Evolutionary conservation across 176 grass and related monocot genomes (phyloP).

Genomic region (Juncus effusus): DNA sequence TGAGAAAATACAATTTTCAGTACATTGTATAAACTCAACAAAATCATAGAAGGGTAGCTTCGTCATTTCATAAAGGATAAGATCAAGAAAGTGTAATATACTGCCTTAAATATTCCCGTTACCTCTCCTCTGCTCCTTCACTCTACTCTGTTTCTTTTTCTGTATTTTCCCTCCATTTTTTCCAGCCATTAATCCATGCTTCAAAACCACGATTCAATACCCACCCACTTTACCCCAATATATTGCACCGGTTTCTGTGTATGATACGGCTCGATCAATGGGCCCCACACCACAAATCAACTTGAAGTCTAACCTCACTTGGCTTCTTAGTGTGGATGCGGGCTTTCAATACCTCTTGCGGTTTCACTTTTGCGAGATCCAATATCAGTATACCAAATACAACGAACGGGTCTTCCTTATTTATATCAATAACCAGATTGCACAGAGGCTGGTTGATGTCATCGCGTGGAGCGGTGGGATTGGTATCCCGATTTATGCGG

Average conservation of each 20-base stretch:
- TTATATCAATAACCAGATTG: constrained; percentile 74
- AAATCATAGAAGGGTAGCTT: not conserved
- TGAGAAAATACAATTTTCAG: no score
- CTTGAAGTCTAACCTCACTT: constrained; percentile 81
- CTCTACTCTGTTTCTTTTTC: constrained; percentile 5
- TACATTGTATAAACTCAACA: no score
- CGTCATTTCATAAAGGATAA: constrained; percentile 17
- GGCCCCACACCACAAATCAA: constrained; percentile 44
- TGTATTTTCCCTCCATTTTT: constrained; percentile 28
- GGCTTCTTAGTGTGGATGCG: constrained; percentile 55
- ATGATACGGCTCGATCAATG: constrained; percentile 68
- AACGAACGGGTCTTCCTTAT: constrained; percentile 70
- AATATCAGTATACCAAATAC: constrained; percentile 39
- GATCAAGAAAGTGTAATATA: constrained; percentile 21
- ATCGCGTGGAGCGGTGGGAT: constrained; percentile 40
- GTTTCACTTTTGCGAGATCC: constrained; percentile 86
- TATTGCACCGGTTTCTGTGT: constrained; percentile 46
- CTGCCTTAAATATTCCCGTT: constrained; percentile 18
- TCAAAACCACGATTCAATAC: constrained; percentile 27
- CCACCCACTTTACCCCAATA: constrained; percentile 32
- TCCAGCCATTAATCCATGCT: constrained; percentile 22
- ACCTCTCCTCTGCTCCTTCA: constrained; percentile 15
- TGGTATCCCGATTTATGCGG: constrained; percentile 30
- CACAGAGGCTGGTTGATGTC: constrained; percentile 38
- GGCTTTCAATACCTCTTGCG: constrained; percentile 55